phyloP scores from a whole-genome alignment of 768 basidiomycete species.

The Termitomyces sp. region DNA sequence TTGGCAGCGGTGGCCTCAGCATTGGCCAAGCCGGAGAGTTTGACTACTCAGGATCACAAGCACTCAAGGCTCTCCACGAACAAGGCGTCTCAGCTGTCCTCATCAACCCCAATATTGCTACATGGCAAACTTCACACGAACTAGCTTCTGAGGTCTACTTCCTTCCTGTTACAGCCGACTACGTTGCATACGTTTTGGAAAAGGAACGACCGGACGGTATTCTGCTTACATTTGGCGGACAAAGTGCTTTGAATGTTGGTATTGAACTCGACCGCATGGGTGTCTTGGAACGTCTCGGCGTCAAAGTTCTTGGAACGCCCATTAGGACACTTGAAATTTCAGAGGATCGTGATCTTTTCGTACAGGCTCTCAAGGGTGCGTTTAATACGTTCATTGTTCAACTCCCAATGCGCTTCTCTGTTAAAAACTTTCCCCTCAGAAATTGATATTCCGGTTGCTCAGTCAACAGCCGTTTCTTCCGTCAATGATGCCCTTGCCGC shows the following conservation, averaged over 20 bases:
- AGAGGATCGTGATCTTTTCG: constrained; percentile 96
- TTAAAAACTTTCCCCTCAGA: constrained; percentile 43
- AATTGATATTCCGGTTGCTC: constrained; percentile 94
- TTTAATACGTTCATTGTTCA: constrained; percentile 2
- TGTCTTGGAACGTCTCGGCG: constrained; percentile 84
- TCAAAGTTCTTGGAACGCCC: constrained; percentile 92
- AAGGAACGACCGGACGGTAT: constrained; percentile 98
- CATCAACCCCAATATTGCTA: constrained; percentile 98
- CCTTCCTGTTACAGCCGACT: constrained; percentile 92
- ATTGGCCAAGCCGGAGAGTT: constrained; percentile 99
- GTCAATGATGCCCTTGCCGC: constrained; percentile 91
- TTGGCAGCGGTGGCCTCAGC: constrained; percentile 92
- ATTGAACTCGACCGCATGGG: constrained; percentile 97
- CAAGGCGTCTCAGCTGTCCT: constrained; percentile 92
- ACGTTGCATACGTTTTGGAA: constrained; percentile 97
- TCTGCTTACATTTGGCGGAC: constrained; percentile 95
- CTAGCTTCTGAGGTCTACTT: constrained; percentile 97
- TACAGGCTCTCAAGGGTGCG: constrained; percentile 91
- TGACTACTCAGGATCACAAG: constrained; percentile 98
- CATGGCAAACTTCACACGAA: constrained; percentile 98
- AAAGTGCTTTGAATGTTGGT: constrained; percentile 96
- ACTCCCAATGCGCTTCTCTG: constrained; percentile 3
- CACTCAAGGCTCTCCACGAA: constrained; percentile 94
- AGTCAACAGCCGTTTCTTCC: constrained; percentile 94
- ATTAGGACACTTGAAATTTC: constrained; percentile 92